Base-by-base conservation (phyloP, 2,329 filamentous ascomycete genomes). In the Bertia moriformis region DNA sequence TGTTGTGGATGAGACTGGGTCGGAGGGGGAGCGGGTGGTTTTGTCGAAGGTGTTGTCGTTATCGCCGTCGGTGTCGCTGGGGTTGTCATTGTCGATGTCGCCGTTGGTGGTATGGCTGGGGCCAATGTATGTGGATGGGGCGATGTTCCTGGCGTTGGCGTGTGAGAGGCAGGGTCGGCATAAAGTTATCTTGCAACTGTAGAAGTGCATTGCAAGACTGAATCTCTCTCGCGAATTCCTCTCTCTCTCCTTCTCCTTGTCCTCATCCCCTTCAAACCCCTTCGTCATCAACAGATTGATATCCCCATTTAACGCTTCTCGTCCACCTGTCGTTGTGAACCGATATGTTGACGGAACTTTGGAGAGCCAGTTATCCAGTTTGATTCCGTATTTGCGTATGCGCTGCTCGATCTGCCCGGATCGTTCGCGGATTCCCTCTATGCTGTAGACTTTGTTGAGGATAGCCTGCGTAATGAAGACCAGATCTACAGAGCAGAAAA, bases 371-470 rank as follows among this genome's bases (percentile, higher is more conserved):
- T 7, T 35, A 18, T 35, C 32, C 7, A 35, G 15, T 17, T 12
- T 10, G 10, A 15, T 15, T 7, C 12, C 7, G 15, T 35, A 35
- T 35, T 35, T 35, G 10, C 15, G 32, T 7, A 17, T 18, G 10
- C 32, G 32, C 32, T 35, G 32, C 17, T 35, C 15, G 32, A 35
- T 7, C 32, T 10, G 10, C 12, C 7, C 12, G 15, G 32, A 13
- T 12, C 7, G 12, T 7, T 35, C 32, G 15, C 32, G 32, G 10
- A 35, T 7, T 13, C 32, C 32, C 15, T 35, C 12, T 13, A 35
- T 10, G 32, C 32, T 35, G 32, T 35, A 35, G 10, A 35, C 32
- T 15, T 17, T 35, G 32, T 17, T 35, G 32, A 35, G 12, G 32
- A 35, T 7, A 18, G 32, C 10, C 32, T 35, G 32, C 10, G 10